Conservation (phyloP, 768 basidiomycete genomes). For the Auricularia sp. region DNA sequence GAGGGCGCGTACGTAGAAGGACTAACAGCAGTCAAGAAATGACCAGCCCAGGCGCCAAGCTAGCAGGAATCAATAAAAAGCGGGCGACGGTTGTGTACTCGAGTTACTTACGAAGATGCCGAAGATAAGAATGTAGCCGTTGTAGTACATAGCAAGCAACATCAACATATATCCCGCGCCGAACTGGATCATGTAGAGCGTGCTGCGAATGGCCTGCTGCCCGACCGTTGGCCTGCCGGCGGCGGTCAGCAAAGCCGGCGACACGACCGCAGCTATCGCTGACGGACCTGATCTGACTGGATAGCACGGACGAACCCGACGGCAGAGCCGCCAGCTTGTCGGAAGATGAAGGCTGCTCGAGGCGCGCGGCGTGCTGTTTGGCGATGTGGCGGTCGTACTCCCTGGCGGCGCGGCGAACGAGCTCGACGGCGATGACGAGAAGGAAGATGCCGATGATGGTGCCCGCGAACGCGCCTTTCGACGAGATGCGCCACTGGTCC, state of each 20-base stretch:
- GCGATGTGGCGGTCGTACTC: conserved; percentile 19
- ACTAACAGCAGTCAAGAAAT: background rate
- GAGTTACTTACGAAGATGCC: conserved; percentile 17
- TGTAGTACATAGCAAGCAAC: conserved; percentile 22
- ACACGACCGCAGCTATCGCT: background rate
- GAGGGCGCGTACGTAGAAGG: background rate
- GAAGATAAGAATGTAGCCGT: conserved; percentile 19
- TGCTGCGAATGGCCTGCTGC: conserved; percentile 16
- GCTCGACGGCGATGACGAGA: conserved; percentile 19
- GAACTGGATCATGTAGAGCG: conserved; percentile 18
- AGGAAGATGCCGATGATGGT: conserved; percentile 21
- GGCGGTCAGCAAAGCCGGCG: background rate
- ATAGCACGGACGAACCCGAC: background rate
- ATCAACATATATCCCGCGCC: conserved; percentile 21
- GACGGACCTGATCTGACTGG: background rate
- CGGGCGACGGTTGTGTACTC: too few relatives aligned
- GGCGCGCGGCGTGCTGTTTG: background rate
- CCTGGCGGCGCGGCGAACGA: conserved; percentile 15
- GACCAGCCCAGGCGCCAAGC: background rate
- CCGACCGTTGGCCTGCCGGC: conserved; percentile 14
- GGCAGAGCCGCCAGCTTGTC: background rate
- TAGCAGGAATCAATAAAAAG: background rate
- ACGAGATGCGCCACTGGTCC: conserved; percentile 15
- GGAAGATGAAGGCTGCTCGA: background rate
- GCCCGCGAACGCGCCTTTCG: conserved; percentile 19